Base-by-base conservation (phyloP, 352 stramenopile genomes). In the Stephanocyclus meneghinianus region DNA sequence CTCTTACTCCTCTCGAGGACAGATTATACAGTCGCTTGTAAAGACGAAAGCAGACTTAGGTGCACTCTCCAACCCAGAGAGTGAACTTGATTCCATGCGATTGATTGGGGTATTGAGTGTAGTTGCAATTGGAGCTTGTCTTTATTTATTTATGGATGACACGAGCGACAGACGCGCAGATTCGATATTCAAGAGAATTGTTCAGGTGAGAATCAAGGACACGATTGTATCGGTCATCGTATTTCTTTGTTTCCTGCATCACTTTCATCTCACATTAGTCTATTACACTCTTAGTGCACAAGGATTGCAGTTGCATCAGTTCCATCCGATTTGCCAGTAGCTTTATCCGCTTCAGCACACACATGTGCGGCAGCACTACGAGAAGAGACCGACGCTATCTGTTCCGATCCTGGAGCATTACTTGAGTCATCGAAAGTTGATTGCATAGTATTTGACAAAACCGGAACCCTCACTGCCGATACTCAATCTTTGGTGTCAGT, bases 401-500 rank as follows among this genome's bases (percentile, higher is more conserved):
- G 81, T 59, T 87, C 82, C 10, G 74, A 87, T 50, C 45, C 76
- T 55, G 85, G 82, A 59, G 72, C 85, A 37, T 71, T 91, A 9
- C 65, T 91, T 4, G 76, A 76, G 13, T 65, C 80, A 50, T 73
- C 85, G n/a, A 72, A 73, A 37, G 62, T 89, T 4, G 69, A 88
- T 64, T 82, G 63, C 8, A 76, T 88, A 4, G 79, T 91, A n/a
- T 89, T 91, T 64, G 85, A 91, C 32, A 91, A 88, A 69, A 91
- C 85, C 0, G 85, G 85, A 30, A 91, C 85, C 9, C 29, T 91
- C 1, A 89, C 81, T 15, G 71, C 75, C n/a, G 73, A 89, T 51
- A 87, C 81, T 16, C 81, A 91, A 44, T 60, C 64, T 29, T 40
- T 91, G 13, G 74, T 68, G 18, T 76, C 75, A 44, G 42, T 87